Percentiles rank a stretch among this genome's conserved stretches.
Evolutionary conservation across 495 filamentous ascomycete genomes (phyloP).

Genomic region (Lasiosphaeriaceae sp.): DNA sequence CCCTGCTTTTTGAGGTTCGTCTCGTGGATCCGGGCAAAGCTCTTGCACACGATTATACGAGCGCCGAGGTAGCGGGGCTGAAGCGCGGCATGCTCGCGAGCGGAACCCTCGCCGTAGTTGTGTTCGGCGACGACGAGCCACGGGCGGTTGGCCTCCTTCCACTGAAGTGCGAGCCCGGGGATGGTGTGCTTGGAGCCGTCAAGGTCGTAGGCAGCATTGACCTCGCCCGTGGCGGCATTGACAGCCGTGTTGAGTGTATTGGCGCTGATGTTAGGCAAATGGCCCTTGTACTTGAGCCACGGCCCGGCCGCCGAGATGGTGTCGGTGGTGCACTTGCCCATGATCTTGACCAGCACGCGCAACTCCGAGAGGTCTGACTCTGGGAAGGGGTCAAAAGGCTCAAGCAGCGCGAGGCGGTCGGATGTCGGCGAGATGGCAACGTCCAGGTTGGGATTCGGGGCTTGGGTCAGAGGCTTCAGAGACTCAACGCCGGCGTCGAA

Average conservation of each 20-base stretch:
- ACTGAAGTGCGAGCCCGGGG: constrained; percentile 78
- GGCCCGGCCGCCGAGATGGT: constrained; percentile 96
- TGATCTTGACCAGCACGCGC: constrained; percentile 86
- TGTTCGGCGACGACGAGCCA: constrained; percentile 97
- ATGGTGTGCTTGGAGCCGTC: constrained; percentile 64
- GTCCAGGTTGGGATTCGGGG: constrained; percentile 59
- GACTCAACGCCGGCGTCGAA: constrained; percentile 76
- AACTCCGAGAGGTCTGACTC: constrained; percentile 65
- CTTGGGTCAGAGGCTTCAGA: constrained; percentile 67
- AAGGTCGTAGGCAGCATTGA: constrained; percentile 84
- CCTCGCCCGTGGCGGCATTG: constrained; percentile 87
- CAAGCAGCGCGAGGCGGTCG: constrained; percentile 81
- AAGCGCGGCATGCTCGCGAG: constrained; percentile 93
- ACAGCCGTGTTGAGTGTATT: constrained; percentile 95
- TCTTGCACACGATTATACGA: constrained; percentile 81
- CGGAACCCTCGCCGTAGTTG: constrained; percentile 97
- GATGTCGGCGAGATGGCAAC: constrained; percentile 81
- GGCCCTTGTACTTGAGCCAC: constrained; percentile 99
- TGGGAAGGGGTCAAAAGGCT: constrained; percentile 88
- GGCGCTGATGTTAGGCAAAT: constrained; percentile 92
- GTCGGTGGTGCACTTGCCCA: constrained; percentile 97
- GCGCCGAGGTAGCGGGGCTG: constrained; percentile 92
- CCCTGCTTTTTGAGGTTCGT: constrained; percentile 99
- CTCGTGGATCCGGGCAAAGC: constrained; percentile 95
- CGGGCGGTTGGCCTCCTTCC: constrained; percentile 64